A percentile compares a stretch with the other conserved stretches of the same genome.
These are phyloP conservation scores for Cenococcum geophilum DNA, from an alignment of 495 filamentous ascomycete genomes.

Conservation along the genomic window DNA sequence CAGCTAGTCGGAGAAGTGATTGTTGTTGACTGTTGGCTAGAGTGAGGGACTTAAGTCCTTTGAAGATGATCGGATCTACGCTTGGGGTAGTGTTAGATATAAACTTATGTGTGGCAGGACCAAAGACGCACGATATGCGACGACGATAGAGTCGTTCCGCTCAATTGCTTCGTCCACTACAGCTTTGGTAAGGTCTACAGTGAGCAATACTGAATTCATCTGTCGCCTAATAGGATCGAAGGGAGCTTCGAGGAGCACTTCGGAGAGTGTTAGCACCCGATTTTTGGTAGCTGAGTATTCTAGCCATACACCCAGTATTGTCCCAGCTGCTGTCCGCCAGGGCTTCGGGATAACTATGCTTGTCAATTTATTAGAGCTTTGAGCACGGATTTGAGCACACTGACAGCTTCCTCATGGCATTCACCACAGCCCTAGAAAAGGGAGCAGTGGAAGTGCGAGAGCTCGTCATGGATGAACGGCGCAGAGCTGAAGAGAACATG, in stretches of 20 bases:
- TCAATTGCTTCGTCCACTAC: constrained; percentile 90
- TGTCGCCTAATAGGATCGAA: constrained; percentile 51
- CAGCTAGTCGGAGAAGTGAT: constrained; percentile 72
- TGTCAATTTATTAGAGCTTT: constrained; percentile 15
- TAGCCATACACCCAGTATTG: constrained; percentile 67
- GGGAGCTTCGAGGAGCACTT: constrained; percentile 74
- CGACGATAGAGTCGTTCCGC: constrained; percentile 66
- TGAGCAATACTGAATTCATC: constrained; percentile 74
- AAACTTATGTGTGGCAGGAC: not conserved
- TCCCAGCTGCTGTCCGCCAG: constrained; percentile 89
- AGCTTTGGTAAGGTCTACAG: constrained; percentile 81
- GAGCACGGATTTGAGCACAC: constrained; percentile 40
- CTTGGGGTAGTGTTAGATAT: constrained; percentile 14
- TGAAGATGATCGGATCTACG: constrained; percentile 92
- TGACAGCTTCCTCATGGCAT: constrained; percentile 75
- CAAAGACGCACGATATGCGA: constrained; percentile 71
- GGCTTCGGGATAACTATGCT: constrained; percentile 71
- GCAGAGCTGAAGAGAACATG: constrained; percentile 27
- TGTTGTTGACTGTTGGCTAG: constrained; percentile 79
- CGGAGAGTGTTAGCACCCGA: not conserved
- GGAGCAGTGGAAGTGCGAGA: constrained; percentile 45
- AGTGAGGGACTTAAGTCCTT: constrained; percentile 79
- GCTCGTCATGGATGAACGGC: constrained; percentile 33
- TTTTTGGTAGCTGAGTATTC: not conserved
- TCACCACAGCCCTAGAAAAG: constrained; percentile 73